Evolutionary conservation across 805 yeast species (phyloP).

Genomic region (Monosporozyma solicola): DNA sequence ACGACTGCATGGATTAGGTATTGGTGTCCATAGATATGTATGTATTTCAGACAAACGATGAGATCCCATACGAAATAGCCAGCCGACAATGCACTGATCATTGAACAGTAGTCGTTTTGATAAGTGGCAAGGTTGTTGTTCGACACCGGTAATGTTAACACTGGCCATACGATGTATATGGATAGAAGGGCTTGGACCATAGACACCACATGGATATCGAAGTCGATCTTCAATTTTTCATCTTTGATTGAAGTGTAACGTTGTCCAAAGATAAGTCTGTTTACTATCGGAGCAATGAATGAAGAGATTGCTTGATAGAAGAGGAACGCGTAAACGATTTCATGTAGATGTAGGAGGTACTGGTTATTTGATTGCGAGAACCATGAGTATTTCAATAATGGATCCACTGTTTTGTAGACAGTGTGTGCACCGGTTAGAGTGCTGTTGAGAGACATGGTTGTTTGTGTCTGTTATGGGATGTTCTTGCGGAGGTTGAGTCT

Average conservation of each 20-base stretch:
- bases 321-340: slow-evolving; percentile 48
- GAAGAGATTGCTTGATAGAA: slow-evolving; percentile 51
- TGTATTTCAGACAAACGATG: slow-evolving; percentile 54
- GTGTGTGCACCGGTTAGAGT: background rate
- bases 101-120: slow-evolving; percentile 63
- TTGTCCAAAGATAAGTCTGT: slow-evolving; percentile 41
- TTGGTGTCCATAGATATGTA: slow-evolving; percentile 65
- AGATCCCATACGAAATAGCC: slow-evolving; percentile 95
- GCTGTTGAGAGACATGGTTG: background rate
- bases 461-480: background rate
- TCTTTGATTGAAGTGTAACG: slow-evolving; percentile 41
- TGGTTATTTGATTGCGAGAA: slow-evolving; percentile 35
- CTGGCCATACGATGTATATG: slow-evolving; percentile 50
- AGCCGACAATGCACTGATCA: slow-evolving; percentile 59
- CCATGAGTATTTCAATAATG: slow-evolving; percentile 22
- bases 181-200: slow-evolving; percentile 74
- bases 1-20: slow-evolving; percentile 79
- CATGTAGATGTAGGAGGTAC: slow-evolving; percentile 59
- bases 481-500: no score
- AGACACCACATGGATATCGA: slow-evolving; percentile 86
- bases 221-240: slow-evolving; percentile 50
- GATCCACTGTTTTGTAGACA: slow-evolving; percentile 12
- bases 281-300: slow-evolving; percentile 41
- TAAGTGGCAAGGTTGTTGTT: slow-evolving; percentile 49
- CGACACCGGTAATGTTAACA: slow-evolving; percentile 42